These are phyloP conservation scores for Boletus subcaerulescens DNA, from an alignment of 768 basidiomycete genomes.

Conservation along the genomic window DNA sequence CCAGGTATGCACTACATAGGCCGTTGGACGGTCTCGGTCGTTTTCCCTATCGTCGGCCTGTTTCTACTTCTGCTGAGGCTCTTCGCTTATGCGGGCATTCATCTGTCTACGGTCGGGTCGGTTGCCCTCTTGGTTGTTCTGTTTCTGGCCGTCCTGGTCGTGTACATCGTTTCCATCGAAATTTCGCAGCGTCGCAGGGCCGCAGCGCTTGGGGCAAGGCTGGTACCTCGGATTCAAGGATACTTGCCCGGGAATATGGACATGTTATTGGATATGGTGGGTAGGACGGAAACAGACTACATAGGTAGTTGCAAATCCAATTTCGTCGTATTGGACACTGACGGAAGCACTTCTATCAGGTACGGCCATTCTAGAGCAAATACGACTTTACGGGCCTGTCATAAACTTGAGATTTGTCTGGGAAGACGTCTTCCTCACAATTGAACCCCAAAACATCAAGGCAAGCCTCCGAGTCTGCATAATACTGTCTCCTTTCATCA, in stretches of 20 bases:
- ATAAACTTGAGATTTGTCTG: slow-evolving; percentile 48
- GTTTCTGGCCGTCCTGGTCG: background rate
- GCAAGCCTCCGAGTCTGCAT: slow-evolving; percentile 9
- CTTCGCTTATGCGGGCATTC: slow-evolving; percentile 9
- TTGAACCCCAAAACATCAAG: slow-evolving; percentile 48
- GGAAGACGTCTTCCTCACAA: slow-evolving; percentile 48
- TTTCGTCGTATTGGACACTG: background rate
- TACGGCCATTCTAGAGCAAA: slow-evolving; percentile 20
- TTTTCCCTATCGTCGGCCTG: slow-evolving; percentile 13
- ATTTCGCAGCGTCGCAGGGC: slow-evolving; percentile 18
- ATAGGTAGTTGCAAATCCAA: slow-evolving; percentile 26
- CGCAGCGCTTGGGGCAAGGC: slow-evolving; percentile 23
- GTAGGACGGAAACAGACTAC: slow-evolving; percentile 30
- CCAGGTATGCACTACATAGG: slow-evolving; percentile 25
- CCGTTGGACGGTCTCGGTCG: slow-evolving; percentile 10
- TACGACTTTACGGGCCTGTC: slow-evolving; percentile 23
- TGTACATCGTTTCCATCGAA: background rate
- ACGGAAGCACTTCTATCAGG: slow-evolving; percentile 16
- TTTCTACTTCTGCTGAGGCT: slow-evolving; percentile 11
- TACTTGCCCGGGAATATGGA: slow-evolving; percentile 36
- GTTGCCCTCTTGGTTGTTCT: slow-evolving; percentile 3
- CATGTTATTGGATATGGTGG: slow-evolving; percentile 21
- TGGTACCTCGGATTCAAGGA: slow-evolving; percentile 33
- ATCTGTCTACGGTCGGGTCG: slow-evolving; percentile 2
- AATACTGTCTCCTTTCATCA: background rate